Evolutionary conservation across 2,329 filamentous ascomycete genomes (phyloP).

Genomic region (Xylaria sp.): DNA sequence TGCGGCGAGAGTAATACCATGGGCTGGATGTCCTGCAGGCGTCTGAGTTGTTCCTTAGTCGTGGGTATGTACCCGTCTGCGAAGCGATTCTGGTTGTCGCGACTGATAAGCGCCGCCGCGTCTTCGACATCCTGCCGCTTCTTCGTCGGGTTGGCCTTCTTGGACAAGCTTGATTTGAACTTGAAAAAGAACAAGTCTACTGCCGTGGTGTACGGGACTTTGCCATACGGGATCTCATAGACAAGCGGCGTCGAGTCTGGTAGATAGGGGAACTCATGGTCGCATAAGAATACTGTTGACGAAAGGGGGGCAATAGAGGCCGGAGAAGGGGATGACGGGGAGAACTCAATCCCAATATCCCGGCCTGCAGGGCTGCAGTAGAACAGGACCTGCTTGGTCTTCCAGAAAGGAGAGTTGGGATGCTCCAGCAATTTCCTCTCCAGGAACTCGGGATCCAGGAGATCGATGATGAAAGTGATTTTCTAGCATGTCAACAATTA

Average conservation of each 20-base stretch:
- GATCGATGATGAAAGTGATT: conserved; percentile 46
- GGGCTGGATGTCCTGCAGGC: not conserved
- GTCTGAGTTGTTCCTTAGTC: not conserved
- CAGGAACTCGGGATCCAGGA: conserved; percentile 41
- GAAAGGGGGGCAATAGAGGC: not conserved
- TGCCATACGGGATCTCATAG: conserved; percentile 38
- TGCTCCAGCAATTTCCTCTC: conserved; percentile 42
- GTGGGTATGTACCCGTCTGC: not conserved
- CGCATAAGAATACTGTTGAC: conserved; percentile 6
- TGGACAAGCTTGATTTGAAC: conserved; percentile 38
- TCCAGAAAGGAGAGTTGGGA: conserved; percentile 43
- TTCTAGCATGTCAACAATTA: conserved; percentile 35
- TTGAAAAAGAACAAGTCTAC: conserved; percentile 45
- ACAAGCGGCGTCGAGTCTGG: conserved; percentile 40
- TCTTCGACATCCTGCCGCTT: conserved; percentile 43
- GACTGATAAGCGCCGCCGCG: conserved; percentile 42
- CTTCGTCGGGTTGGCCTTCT: conserved; percentile 37
- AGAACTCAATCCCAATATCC: conserved; percentile 43
- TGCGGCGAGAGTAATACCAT: conserved; percentile 32
- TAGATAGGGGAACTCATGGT: conserved; percentile 40
- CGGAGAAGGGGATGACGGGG: conserved; percentile 20
- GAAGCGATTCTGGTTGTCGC: conserved; percentile 13
- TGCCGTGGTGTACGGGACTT: conserved; percentile 45
- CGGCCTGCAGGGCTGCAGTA: conserved; percentile 39
- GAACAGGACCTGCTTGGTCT: conserved; percentile 39